Conservation (phyloP, 371 early-diverging fungal species). For the Mortierella sp. region DNA sequence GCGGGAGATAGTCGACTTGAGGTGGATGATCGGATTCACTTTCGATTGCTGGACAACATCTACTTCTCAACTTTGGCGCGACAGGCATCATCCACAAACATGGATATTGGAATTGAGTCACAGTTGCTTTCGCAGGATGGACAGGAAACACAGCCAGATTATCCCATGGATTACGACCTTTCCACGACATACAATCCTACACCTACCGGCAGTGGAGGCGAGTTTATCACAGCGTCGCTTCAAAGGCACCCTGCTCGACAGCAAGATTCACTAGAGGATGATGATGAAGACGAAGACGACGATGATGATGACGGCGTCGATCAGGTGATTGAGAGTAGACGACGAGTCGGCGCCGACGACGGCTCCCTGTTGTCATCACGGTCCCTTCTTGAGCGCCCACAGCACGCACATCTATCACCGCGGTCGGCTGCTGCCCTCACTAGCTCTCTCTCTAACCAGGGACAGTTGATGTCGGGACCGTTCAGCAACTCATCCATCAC, state of each 20-base stretch:
- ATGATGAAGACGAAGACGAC: constrained; percentile 12
- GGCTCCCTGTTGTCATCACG: constrained; percentile 10
- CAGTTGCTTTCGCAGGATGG: background rate
- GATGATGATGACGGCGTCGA: constrained; percentile 36
- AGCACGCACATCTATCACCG: constrained; percentile 40
- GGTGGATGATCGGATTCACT: constrained; percentile 47
- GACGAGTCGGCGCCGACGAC: background rate
- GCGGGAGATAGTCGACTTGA: background rate
- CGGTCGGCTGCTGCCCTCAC: constrained; percentile 43
- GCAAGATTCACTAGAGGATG: constrained; percentile 14
- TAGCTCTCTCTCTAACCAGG: constrained; percentile 4
- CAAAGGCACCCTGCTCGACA: constrained; percentile 5
- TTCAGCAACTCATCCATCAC: constrained; percentile 24
- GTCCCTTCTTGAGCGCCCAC: constrained; percentile 23
- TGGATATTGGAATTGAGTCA: constrained; percentile 13
- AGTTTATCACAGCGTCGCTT: constrained; percentile 4
- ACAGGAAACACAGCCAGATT: background rate
- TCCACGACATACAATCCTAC: background rate
- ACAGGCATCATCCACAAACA: constrained; percentile 5
- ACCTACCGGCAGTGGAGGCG: constrained; percentile 9
- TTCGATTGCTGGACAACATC: constrained; percentile 26
- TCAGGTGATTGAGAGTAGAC: constrained; percentile 26
- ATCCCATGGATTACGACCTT: constrained; percentile 12
- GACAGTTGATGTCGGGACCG: constrained; percentile 13
- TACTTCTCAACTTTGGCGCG: constrained; percentile 19